Evolutionary conservation across 768 basidiomycete species (phyloP).

Genomic region (Mycena rebaudengoi): DNA sequence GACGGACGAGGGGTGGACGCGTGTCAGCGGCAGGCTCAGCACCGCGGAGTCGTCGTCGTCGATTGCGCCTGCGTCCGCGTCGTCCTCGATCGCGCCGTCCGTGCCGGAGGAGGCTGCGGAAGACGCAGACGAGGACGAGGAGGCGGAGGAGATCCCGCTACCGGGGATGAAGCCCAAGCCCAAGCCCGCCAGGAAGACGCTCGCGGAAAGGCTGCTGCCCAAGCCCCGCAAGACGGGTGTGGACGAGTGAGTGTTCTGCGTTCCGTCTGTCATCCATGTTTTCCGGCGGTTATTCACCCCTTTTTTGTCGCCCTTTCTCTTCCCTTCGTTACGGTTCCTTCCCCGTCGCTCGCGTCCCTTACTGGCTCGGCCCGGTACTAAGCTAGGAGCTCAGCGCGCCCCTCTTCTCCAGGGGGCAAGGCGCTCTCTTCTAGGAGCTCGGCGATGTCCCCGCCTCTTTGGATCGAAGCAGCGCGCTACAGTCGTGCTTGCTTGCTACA

Average conservation of each 20-base stretch:
- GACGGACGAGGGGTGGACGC: conserved; percentile 28
- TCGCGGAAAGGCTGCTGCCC: conserved; percentile 71
- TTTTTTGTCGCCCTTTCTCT: too few relatives aligned
- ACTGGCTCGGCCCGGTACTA: too few relatives aligned
- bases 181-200: too few relatives aligned
- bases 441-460: too few relatives aligned
- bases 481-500: too few relatives aligned
- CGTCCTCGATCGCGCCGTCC: conserved; percentile 7
- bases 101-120: conserved; percentile 33
- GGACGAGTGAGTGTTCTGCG: conserved; percentile 70
- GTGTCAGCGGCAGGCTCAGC: conserved; percentile 16
- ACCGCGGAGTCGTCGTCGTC: not conserved
- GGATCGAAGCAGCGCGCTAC: too few relatives aligned
- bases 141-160: conserved; percentile 26
- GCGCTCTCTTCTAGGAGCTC: too few relatives aligned
- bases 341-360: too few relatives aligned
- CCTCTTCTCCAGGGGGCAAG: too few relatives aligned
- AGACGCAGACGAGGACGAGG: conserved; percentile 24
- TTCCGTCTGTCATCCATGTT: too few relatives aligned
- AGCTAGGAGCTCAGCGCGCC: too few relatives aligned
- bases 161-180: conserved; percentile 28
- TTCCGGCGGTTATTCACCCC: too few relatives aligned
- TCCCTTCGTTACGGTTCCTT: not conserved
- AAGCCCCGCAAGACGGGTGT: conserved; percentile 71
- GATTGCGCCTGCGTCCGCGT: not conserved